Evolutionary conservation across 2,329 filamentous ascomycete species (phyloP).

Genomic region (Aureobasidium musti): DNA sequence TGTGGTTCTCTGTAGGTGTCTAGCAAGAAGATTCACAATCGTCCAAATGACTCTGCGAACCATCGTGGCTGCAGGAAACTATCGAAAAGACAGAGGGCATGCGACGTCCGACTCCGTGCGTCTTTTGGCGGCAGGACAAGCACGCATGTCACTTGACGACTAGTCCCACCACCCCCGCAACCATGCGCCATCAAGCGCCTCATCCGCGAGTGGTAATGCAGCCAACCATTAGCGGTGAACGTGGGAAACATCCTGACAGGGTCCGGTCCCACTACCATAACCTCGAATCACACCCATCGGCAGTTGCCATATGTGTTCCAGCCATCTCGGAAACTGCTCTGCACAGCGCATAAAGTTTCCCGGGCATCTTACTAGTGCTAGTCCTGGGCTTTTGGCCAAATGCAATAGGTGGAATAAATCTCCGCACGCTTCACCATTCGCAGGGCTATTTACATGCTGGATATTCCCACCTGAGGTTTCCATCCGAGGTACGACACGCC

Average conservation of each 20-base stretch:
- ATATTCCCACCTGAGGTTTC: constrained; percentile 20
- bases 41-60: constrained; percentile 28
- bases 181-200: constrained; percentile 30
- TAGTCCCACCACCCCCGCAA: constrained; percentile 30
- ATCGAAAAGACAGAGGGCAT: constrained; percentile 28
- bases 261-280: constrained; percentile 27
- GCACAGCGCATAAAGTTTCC: constrained; percentile 26
- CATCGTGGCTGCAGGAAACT: constrained; percentile 30
- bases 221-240: constrained; percentile 31
- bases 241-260: constrained; percentile 29
- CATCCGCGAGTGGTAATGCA: constrained; percentile 30
- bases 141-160: constrained; percentile 30
- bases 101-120: constrained; percentile 15
- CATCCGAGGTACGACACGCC: constrained; percentile 27
- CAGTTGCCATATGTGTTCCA: constrained; percentile 26
- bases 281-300: constrained; percentile 21
- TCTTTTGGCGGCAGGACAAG: constrained; percentile 23
- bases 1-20: neutral
- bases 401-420: constrained; percentile 30
- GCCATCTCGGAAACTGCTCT: constrained; percentile 27
- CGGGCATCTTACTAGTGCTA: constrained; percentile 25
- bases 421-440: constrained; percentile 10
- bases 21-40: constrained; percentile 2
- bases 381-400: constrained; percentile 10
- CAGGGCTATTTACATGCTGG: constrained; percentile 29